Evolutionary conservation across 257 asterid species (phyloP).

Genomic region (Pogostemon cablin): DNA sequence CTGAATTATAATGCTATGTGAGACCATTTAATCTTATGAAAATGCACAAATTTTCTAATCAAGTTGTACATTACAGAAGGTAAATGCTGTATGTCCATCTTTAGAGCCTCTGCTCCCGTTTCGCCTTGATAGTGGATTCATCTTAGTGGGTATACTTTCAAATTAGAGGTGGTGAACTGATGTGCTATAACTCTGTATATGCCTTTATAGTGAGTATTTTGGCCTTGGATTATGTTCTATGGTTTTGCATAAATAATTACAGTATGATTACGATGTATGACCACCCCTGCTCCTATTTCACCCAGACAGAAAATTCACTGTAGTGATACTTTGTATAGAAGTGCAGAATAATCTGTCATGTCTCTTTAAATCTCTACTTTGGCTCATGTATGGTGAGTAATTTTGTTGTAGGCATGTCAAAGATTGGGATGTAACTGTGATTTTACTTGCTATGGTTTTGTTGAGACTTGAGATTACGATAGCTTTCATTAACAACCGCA

Average conservation of each 20-base stretch:
- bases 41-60: neutral
- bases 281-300: too few species aligned
- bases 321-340: too few species aligned
- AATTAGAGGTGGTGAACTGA: neutral
- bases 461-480: neutral
- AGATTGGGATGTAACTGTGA: neutral
- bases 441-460: conserved; percentile 13
- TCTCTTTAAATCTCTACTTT: too few species aligned
- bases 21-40: neutral
- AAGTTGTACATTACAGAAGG: neutral
- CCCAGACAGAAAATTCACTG: too few species aligned
- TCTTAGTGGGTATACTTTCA: conserved; percentile 6
- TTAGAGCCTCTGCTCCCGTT: neutral
- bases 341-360: too few species aligned
- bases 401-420: neutral
- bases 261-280: too few species aligned
- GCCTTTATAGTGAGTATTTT: neutral
- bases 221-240: neutral
- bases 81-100: neutral
- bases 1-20: neutral
- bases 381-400: too few species aligned
- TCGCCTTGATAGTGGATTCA: neutral
- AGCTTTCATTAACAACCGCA: conserved; percentile 1
- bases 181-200: neutral
- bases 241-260: too few species aligned